Percentiles rank a stretch among this genome's conserved stretches.
Conservation (phyloP, 805 yeast species). For the Teunomyces aglyptinius region DNA sequence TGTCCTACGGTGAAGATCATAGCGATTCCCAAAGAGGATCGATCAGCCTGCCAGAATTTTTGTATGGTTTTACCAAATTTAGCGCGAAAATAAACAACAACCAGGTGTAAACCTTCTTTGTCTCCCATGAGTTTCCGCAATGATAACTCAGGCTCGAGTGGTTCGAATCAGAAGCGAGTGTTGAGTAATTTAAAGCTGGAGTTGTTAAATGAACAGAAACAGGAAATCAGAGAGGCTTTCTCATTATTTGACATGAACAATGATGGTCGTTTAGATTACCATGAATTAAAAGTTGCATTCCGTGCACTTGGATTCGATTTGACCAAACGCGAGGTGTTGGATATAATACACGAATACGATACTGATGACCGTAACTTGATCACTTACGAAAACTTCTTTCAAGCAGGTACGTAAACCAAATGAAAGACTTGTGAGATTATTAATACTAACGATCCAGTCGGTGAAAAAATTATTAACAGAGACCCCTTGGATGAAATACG, state of each 20-base stretch:
- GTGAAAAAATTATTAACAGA: constrained; percentile 76
- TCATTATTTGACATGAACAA: constrained; percentile 87
- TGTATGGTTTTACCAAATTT: not conserved
- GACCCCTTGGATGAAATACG: constrained; percentile 92
- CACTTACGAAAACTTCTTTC: constrained; percentile 77
- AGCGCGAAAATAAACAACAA: constrained; percentile 2
- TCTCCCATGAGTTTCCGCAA: not conserved
- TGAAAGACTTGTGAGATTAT: not conserved
- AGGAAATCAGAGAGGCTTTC: constrained; percentile 90
- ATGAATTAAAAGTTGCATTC: constrained; percentile 90
- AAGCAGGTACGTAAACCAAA: constrained; percentile 51
- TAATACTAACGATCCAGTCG: constrained; percentile 47
- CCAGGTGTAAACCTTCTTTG: not conserved
- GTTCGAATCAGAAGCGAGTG: constrained; percentile 16
- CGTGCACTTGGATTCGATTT: constrained; percentile 90
- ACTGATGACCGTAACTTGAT: constrained; percentile 70
- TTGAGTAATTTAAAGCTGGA: constrained; percentile 56
- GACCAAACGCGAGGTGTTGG: constrained; percentile 69
- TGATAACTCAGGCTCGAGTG: not conserved
- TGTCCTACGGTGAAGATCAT: constrained; percentile 20
- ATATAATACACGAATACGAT: constrained; percentile 77
- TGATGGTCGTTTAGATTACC: constrained; percentile 88
- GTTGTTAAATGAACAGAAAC: constrained; percentile 80
- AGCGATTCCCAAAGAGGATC: not conserved
- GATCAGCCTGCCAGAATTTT: not conserved